Evolutionary conservation across 2,329 filamentous ascomycete species (phyloP).

Genomic region (Trichophyton rubrum): DNA sequence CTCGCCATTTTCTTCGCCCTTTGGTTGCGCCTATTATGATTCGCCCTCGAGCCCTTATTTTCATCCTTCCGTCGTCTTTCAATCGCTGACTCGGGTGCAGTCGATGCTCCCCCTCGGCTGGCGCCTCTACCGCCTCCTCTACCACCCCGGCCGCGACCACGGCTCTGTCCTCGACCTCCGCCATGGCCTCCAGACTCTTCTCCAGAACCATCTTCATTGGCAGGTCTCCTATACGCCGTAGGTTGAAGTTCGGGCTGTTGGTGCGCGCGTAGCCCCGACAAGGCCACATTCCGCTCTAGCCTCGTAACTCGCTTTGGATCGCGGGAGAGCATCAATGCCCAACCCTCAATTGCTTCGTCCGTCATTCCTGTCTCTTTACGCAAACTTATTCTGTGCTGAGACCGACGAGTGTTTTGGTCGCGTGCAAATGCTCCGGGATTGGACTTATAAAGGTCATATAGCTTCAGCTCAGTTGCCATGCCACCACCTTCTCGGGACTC

Average conservation of each 20-base stretch:
- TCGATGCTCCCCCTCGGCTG: slow-evolving; percentile 30
- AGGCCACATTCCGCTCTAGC: slow-evolving; percentile 57
- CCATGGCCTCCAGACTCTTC: slow-evolving; percentile 21
- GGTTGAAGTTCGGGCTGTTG: slow-evolving; percentile 50
- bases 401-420: slow-evolving; percentile 56
- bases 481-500: slow-evolving; percentile 29
- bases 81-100: slow-evolving; percentile 55
- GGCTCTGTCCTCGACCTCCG: slow-evolving; percentile 26
- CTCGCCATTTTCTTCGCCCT: slow-evolving; percentile 50
- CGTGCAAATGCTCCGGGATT: slow-evolving; percentile 56
- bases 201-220: slow-evolving; percentile 10
- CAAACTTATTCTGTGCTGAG: slow-evolving; percentile 49
- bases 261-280: slow-evolving; percentile 36
- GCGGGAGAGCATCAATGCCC: slow-evolving; percentile 72
- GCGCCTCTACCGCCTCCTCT: slow-evolving; percentile 41
- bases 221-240: slow-evolving; percentile 48
- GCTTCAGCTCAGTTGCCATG: slow-evolving; percentile 44
- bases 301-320: slow-evolving; percentile 56
- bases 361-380: slow-evolving; percentile 74
- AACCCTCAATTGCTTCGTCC: slow-evolving; percentile 88
- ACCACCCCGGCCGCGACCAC: slow-evolving; percentile 38
- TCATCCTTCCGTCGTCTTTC: slow-evolving; percentile 68
- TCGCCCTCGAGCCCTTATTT: slow-evolving; percentile 67
- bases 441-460: slow-evolving; percentile 61
- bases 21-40: slow-evolving; percentile 71